Conservation (phyloP, 257 asterid genomes). For the Fraxinus excelsior region DNA sequence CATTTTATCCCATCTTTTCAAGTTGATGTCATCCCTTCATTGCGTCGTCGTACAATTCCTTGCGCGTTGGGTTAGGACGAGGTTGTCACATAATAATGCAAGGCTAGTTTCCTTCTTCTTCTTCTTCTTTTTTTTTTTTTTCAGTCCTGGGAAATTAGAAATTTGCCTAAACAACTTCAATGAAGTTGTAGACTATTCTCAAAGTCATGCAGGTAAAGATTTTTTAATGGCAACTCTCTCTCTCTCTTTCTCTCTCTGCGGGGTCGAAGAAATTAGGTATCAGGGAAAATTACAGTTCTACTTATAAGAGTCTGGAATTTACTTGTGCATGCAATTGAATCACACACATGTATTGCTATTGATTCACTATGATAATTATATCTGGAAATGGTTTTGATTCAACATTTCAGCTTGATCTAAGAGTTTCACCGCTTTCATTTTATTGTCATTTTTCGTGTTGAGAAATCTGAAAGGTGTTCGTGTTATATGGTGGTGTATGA, state of each 20-base stretch:
- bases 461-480: too few relatives aligned
- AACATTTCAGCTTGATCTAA: too few relatives aligned
- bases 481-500: too few relatives aligned
- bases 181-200: not conserved
- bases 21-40: not conserved
- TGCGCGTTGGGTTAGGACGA: not conserved
- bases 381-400: too few relatives aligned
- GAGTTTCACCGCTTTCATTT: too few relatives aligned
- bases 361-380: not conserved
- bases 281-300: not conserved
- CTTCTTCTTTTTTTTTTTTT: too few relatives aligned
- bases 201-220: not conserved
- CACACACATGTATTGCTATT: too few relatives aligned
- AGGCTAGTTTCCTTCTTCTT: too few relatives aligned
- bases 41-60: not conserved
- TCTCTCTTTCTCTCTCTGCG: not conserved
- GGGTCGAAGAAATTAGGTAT: not conserved
- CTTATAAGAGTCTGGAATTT: not conserved
- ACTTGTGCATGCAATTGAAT: not conserved
- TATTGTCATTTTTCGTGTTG: too few relatives aligned
- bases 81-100: not conserved
- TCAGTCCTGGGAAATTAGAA: not conserved
- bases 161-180: not conserved
- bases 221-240: not conserved
- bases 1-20: not conserved